Percentiles rank a stretch among this genome's conserved stretches.
phyloP scores from a whole-genome alignment of 1,284 basidiomycete genomes.

The Ganoderma lingzhi region DNA sequence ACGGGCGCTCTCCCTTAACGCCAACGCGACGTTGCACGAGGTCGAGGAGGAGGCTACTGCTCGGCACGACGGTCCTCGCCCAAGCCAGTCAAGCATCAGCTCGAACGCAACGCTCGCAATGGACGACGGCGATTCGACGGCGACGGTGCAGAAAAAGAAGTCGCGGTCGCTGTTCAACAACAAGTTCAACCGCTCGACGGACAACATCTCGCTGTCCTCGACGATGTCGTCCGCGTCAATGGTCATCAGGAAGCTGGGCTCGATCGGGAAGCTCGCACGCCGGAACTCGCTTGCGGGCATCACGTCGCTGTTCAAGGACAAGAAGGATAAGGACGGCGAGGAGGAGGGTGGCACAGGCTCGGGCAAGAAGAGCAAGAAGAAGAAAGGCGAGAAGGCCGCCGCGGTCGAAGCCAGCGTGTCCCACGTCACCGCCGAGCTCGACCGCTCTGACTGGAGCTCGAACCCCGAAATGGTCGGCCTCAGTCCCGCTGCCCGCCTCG shows the following conservation, averaged over 20 bases:
- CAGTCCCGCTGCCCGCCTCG: slow-evolving; percentile 92
- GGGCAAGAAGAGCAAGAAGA: slow-evolving; percentile 55
- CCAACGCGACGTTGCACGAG: slow-evolving; percentile 64
- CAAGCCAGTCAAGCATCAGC: slow-evolving; percentile 33
- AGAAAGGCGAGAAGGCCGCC: slow-evolving; percentile 65
- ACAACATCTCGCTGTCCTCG: slow-evolving; percentile 97
- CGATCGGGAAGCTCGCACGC: slow-evolving; percentile 90
- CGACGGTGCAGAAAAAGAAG: slow-evolving; percentile 69
- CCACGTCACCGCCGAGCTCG: slow-evolving; percentile 88
- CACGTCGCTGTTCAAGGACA: slow-evolving; percentile 95
- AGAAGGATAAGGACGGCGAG: slow-evolving; percentile 74
- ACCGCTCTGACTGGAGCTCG: slow-evolving; percentile 62
- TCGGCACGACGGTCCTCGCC: slow-evolving; percentile 16
- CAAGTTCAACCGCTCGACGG: slow-evolving; percentile 91
- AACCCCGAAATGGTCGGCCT: slow-evolving; percentile 74
- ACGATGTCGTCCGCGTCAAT: slow-evolving; percentile 96
- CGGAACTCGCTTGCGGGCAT: slow-evolving; percentile 92
- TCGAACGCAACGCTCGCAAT: slow-evolving; percentile 41
- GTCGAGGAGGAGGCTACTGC: slow-evolving; percentile 55
- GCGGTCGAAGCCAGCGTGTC: slow-evolving; percentile 82
- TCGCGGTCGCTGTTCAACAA: slow-evolving; percentile 87
- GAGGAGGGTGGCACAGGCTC: slow-evolving; percentile 43
- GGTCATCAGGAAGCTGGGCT: slow-evolving; percentile 97
- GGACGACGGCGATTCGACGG: slow-evolving; percentile 50
- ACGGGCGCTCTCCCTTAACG: slow-evolving; percentile 76